phyloP scores from a whole-genome alignment of 164 flowering plant species.

The Paratinospora sagittata region DNA sequence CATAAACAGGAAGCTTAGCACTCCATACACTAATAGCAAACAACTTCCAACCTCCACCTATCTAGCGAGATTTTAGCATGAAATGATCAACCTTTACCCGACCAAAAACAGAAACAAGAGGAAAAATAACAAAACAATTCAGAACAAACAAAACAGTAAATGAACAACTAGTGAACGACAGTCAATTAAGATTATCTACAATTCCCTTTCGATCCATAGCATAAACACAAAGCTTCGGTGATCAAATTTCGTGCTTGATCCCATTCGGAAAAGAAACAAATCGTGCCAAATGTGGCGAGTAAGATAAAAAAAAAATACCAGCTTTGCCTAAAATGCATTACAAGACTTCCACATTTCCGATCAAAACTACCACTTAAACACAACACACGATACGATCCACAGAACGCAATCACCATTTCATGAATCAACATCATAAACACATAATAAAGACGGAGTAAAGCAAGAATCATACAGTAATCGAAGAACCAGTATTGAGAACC shows the following conservation, averaged over 20 bases:
- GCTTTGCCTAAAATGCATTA: neutral
- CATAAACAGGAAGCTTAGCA: no score
- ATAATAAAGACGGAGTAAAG: neutral
- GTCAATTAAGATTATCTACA: neutral
- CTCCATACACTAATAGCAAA: neutral
- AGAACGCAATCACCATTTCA: neutral
- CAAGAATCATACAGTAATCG: slow-evolving; percentile 28
- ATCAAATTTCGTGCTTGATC: neutral
- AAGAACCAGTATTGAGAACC: no score
- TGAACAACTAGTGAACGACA: neutral
- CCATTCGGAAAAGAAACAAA: neutral
- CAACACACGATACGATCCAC: neutral
- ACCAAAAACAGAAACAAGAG: neutral
- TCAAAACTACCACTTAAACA: neutral
- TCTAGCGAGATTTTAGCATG: neutral
- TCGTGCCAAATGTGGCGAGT: neutral
- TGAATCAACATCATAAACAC: neutral
- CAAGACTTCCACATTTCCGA: neutral
- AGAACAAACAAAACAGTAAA: neutral
- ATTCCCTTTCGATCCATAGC: neutral
- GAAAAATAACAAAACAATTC: neutral
- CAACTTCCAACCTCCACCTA: neutral
- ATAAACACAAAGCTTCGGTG: neutral
- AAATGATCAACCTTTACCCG: neutral
- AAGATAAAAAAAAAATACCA: neutral